Percentiles rank a stretch among this genome's conserved stretches.
phyloP scores from a whole-genome alignment of 306 rosid genomes.

The Hippophae tibetana region DNA sequence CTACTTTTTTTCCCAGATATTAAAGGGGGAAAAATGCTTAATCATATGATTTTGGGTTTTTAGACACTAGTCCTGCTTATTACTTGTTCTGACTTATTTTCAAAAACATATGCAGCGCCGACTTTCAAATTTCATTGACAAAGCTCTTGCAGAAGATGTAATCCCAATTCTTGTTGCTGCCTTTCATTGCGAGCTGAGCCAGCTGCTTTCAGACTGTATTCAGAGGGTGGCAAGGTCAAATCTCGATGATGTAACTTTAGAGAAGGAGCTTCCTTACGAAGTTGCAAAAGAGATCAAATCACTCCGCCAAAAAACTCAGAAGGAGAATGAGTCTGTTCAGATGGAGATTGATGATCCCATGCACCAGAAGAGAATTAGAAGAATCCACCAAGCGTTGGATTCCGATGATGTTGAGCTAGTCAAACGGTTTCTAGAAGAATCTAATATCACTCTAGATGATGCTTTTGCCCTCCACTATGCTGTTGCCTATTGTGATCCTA shows the following conservation, averaged over 20 bases:
- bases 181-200: slow-evolving; percentile 48
- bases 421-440: slow-evolving; percentile 57
- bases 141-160: slow-evolving; percentile 79
- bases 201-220: slow-evolving; percentile 49
- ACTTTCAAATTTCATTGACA: slow-evolving; percentile 67
- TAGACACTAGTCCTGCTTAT: slow-evolving; percentile 8
- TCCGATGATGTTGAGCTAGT: slow-evolving; percentile 84
- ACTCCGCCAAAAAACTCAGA: slow-evolving; percentile 25
- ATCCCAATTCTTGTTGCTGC: slow-evolving; percentile 65
- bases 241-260: slow-evolving; percentile 50
- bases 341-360: slow-evolving; percentile 30
- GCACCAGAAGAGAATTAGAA: slow-evolving; percentile 47
- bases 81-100: slow-evolving; percentile 2
- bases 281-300: slow-evolving; percentile 38
- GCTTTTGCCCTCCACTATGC: slow-evolving; percentile 79
- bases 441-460: slow-evolving; percentile 56
- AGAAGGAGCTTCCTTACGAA: slow-evolving; percentile 65
- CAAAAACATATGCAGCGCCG: slow-evolving; percentile 49
- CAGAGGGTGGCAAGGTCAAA: slow-evolving; percentile 62
- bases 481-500: slow-evolving; percentile 76
- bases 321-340: slow-evolving; percentile 22
- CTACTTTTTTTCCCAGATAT: too few relatives aligned
- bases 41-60: too few relatives aligned
- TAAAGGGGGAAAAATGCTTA: not conserved
- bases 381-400: slow-evolving; percentile 68